Evolutionary conservation across 2,329 filamentous ascomycete species (phyloP).

Genomic region (Penicillium janthinellum): DNA sequence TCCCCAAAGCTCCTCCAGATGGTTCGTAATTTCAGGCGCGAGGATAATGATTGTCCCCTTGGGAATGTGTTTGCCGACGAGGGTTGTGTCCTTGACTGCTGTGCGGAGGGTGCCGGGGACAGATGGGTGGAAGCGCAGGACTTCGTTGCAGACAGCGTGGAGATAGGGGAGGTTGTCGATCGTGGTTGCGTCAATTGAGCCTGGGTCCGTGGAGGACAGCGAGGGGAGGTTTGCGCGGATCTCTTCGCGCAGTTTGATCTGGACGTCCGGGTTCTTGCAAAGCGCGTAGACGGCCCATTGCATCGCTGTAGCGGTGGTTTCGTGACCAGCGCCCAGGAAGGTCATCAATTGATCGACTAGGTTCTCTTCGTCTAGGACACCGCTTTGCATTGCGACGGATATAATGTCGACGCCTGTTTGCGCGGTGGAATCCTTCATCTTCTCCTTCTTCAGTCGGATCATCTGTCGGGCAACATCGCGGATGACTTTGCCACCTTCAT

Average conservation of each 20-base stretch:
- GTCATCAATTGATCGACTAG: slow-evolving; percentile 91
- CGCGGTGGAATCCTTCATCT: slow-evolving; percentile 39
- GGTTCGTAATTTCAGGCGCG: slow-evolving; percentile 68
- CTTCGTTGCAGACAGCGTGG: slow-evolving; percentile 76
- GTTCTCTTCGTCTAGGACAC: slow-evolving; percentile 74
- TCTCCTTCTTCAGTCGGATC: slow-evolving; percentile 68
- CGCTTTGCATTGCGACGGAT: slow-evolving; percentile 75
- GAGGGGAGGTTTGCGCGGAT: slow-evolving; percentile 63
- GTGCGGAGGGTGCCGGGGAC: slow-evolving; percentile 71
- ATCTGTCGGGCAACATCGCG: slow-evolving; percentile 68
- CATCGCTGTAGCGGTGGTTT: slow-evolving; percentile 74
- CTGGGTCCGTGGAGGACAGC: slow-evolving; percentile 59
- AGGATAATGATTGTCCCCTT: slow-evolving; percentile 71
- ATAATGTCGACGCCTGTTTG: slow-evolving; percentile 69
- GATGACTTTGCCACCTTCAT: slow-evolving; percentile 59
- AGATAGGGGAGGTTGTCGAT: slow-evolving; percentile 77
- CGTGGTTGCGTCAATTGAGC: slow-evolving; percentile 60
- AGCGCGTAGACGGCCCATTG: slow-evolving; percentile 76
- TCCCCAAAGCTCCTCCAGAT: slow-evolving; percentile 71
- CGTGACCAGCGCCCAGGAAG: slow-evolving; percentile 79
- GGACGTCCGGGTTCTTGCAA: slow-evolving; percentile 65
- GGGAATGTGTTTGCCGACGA: slow-evolving; percentile 66
- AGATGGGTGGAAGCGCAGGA: slow-evolving; percentile 71
- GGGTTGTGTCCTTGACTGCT: slow-evolving; percentile 65
- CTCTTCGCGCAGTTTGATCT: slow-evolving; percentile 68